Evolutionary conservation across 2,329 filamentous ascomycete genomes (phyloP).

Genomic region (Hymenotorrendiella dingleyae): DNA sequence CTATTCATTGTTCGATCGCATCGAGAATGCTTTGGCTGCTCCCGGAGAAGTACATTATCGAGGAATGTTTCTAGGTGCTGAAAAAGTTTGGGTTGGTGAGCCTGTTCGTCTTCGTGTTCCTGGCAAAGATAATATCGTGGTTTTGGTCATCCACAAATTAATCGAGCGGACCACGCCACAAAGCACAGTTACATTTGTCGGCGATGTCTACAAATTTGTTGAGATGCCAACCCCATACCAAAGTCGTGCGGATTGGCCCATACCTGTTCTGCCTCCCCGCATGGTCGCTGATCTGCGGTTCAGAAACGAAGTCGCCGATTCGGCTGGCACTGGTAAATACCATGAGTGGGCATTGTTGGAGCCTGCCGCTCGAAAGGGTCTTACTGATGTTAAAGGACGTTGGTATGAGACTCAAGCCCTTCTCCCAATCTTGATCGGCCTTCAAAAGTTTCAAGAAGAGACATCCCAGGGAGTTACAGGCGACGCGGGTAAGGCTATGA

Average conservation of each 20-base stretch:
- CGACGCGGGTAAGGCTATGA: conserved; percentile 41
- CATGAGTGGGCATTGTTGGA: conserved; percentile 30
- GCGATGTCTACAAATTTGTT: conserved; percentile 46
- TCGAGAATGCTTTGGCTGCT: conserved; percentile 34
- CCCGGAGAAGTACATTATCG: conserved; percentile 42
- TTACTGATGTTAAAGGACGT: conserved; percentile 49
- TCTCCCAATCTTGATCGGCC: conserved; percentile 34
- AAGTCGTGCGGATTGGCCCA: conserved; percentile 33
- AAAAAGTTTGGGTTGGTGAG: conserved; percentile 56
- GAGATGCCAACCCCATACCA: conserved; percentile 33
- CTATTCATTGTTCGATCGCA: conserved; percentile 46
- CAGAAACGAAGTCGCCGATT: conserved; percentile 42
- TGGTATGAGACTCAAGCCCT: conserved; percentile 54
- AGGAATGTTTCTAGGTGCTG: conserved; percentile 50
- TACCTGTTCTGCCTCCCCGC: conserved; percentile 41
- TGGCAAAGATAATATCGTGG: conserved; percentile 36
- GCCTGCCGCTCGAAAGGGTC: conserved; percentile 24
- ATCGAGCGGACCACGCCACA: conserved; percentile 24
- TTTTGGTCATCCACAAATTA: conserved; percentile 39
- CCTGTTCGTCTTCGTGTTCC: conserved; percentile 43
- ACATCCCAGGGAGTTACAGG: conserved; percentile 31
- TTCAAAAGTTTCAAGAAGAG: conserved; percentile 30
- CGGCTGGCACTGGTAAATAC: conserved; percentile 22
- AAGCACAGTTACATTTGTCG: conserved; percentile 35
- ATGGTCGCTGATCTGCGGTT: conserved; percentile 34